Evolutionary conservation across 345 rosid species (phyloP).

Genomic region (Limnanthes douglasii): DNA sequence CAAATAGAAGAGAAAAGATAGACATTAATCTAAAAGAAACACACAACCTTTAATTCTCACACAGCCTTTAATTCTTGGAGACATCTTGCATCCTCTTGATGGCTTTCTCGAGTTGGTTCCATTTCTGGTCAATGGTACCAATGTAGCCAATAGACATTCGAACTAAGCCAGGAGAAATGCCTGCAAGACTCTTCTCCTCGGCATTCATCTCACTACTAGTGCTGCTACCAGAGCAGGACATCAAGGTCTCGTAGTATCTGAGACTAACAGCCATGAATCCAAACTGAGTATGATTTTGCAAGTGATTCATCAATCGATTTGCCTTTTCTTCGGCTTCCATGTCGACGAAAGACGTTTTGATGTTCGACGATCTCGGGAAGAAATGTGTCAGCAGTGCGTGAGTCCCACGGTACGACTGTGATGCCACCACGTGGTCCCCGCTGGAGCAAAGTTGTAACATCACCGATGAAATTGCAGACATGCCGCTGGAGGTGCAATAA

Average conservation of each 20-base stretch:
- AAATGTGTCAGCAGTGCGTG: slow-evolving; percentile 84
- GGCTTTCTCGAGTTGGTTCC: slow-evolving; percentile 82
- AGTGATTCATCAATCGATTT: slow-evolving; percentile 51
- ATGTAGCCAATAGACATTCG: slow-evolving; percentile 81
- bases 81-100: slow-evolving; percentile 37
- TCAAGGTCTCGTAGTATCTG: slow-evolving; percentile 85
- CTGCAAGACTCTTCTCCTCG: slow-evolving; percentile 58
- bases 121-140: slow-evolving; percentile 86
- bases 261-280: slow-evolving; percentile 97
- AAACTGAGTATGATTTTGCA: slow-evolving; percentile 67
- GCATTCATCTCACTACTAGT: slow-evolving; percentile 72
- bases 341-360: slow-evolving; percentile 78
- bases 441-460: slow-evolving; percentile 84
- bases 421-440: slow-evolving; percentile 92
- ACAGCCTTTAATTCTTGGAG: no score
- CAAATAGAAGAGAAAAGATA: no score
- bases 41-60: no score
- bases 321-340: slow-evolving; percentile 86
- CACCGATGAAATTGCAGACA: slow-evolving; percentile 93
- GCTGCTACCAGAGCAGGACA: slow-evolving; percentile 94
- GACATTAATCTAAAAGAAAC: no score
- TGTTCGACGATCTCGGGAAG: slow-evolving; percentile 66
- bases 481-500: slow-evolving; percentile 94
- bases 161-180: slow-evolving; percentile 82
- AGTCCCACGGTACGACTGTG: slow-evolving; percentile 75